phyloP scores from a whole-genome alignment of 768 basidiomycete species.

The Galerina sulciceps region DNA sequence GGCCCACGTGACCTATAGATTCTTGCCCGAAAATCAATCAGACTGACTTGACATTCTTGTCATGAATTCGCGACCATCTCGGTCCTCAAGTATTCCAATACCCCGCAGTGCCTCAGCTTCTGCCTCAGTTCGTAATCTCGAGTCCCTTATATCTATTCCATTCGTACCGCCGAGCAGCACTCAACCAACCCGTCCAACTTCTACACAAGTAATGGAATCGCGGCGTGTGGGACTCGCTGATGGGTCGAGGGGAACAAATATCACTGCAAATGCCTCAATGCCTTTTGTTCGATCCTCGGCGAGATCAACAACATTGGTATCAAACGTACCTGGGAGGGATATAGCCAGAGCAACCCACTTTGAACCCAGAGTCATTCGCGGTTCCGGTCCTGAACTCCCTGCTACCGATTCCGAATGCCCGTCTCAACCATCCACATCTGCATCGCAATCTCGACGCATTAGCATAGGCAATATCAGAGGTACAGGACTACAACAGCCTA shows the following conservation, averaged over 20 bases:
- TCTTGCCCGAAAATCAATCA: background rate
- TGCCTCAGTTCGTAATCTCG: conserved; percentile 61
- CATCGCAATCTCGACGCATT: conserved; percentile 22
- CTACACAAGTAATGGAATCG: conserved; percentile 34
- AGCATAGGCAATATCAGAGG: conserved; percentile 25
- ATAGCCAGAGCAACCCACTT: conserved; percentile 38
- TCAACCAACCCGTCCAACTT: conserved; percentile 34
- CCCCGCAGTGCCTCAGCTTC: conserved; percentile 51
- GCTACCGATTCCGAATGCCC: conserved; percentile 46
- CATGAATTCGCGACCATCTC: conserved; percentile 49
- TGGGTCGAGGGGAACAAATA: conserved; percentile 22
- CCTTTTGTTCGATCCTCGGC: conserved; percentile 51
- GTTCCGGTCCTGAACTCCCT: conserved; percentile 18
- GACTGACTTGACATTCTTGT: background rate
- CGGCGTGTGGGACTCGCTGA: conserved; percentile 41
- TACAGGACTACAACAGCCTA: conserved; percentile 29
- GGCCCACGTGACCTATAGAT: conserved; percentile 8
- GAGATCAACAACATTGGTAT: conserved; percentile 29
- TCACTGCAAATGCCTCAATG: conserved; percentile 36
- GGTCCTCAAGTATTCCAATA: conserved; percentile 73
- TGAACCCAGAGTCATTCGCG: conserved; percentile 76
- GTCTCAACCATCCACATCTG: conserved; percentile 41
- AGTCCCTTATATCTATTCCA: conserved; percentile 68
- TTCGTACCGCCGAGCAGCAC: conserved; percentile 45
- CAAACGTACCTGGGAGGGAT: conserved; percentile 33